Conservation (phyloP, 768 basidiomycete genomes). For the Agaricus subrufescens region DNA sequence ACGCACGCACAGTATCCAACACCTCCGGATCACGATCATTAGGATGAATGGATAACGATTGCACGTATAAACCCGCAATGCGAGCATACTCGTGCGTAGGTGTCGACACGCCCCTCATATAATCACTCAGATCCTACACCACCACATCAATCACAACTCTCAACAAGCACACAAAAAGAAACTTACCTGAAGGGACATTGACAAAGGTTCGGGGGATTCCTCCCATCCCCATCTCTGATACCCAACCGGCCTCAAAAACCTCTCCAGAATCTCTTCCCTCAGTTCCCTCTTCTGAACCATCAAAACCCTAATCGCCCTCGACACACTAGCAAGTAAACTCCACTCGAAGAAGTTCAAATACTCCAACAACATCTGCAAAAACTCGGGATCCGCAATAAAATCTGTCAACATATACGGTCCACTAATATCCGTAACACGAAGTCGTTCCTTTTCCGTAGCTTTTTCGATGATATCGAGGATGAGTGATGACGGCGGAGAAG, state of each 20-base stretch:
- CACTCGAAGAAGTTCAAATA: conserved; percentile 73
- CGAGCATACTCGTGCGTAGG: conserved; percentile 71
- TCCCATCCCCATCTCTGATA: conserved; percentile 65
- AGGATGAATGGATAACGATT: conserved; percentile 39
- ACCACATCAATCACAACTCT: conserved; percentile 10
- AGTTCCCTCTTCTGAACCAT: conserved; percentile 47
- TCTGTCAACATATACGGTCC: conserved; percentile 45
- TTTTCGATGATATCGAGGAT: background rate
- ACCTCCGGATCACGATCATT: conserved; percentile 35
- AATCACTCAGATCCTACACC: conserved; percentile 70
- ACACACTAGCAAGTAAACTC: conserved; percentile 54
- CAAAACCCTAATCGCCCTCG: conserved; percentile 44
- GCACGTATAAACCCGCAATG: conserved; percentile 53
- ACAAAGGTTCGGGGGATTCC: conserved; percentile 51
- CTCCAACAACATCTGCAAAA: conserved; percentile 51
- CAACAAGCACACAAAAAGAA: background rate
- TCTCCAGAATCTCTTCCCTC: conserved; percentile 62
- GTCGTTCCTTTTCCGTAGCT: background rate
- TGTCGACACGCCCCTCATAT: conserved; percentile 74
- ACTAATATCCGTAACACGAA: background rate
- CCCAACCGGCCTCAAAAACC: conserved; percentile 67
- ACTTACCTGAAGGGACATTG: conserved; percentile 58
- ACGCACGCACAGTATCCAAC: conserved; percentile 38
- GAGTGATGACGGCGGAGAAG: conserved; percentile 5
- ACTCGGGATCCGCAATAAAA: conserved; percentile 48